phyloP scores from a whole-genome alignment of 495 filamentous ascomycete species.

The Aspergillus avenaceus region DNA sequence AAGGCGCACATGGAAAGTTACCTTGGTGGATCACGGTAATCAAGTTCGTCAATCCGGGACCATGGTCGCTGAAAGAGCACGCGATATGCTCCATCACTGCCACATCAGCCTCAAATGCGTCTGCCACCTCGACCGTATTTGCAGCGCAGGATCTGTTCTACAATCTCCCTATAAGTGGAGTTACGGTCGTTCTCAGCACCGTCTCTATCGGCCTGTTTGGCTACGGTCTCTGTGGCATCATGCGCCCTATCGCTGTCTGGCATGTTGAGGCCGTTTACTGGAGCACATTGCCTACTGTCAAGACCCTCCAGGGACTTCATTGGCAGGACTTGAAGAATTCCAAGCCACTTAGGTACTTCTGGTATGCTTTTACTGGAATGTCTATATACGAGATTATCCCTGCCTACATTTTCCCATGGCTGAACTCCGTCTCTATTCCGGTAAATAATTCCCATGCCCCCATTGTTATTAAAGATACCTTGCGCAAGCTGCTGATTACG shows the following conservation, averaged over 20 bases:
- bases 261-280: constrained; percentile 47
- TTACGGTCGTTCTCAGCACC: constrained; percentile 25
- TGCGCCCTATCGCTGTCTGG: constrained; percentile 50
- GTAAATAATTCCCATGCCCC: constrained; percentile 12
- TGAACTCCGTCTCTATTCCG: constrained; percentile 52
- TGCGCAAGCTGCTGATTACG: no score
- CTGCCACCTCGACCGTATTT: constrained; percentile 14
- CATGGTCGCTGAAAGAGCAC: constrained; percentile 31
- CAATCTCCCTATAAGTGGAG: constrained; percentile 17
- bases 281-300: constrained; percentile 28
- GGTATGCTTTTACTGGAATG: constrained; percentile 30
- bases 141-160: constrained; percentile 33
- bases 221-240: constrained; percentile 49
- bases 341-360: constrained; percentile 27
- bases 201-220: constrained; percentile 44
- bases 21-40: constrained; percentile 16
- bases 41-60: constrained; percentile 27
- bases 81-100: constrained; percentile 28
- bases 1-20: constrained; percentile 19
- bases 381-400: constrained; percentile 51
- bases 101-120: constrained; percentile 21
- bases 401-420: constrained; percentile 50
- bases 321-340: constrained; percentile 27
- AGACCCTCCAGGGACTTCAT: constrained; percentile 28
- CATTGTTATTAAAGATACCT: not conserved